phyloP scores from a whole-genome alignment of 345 rosid species.

The Eucalyptus cloeziana region DNA sequence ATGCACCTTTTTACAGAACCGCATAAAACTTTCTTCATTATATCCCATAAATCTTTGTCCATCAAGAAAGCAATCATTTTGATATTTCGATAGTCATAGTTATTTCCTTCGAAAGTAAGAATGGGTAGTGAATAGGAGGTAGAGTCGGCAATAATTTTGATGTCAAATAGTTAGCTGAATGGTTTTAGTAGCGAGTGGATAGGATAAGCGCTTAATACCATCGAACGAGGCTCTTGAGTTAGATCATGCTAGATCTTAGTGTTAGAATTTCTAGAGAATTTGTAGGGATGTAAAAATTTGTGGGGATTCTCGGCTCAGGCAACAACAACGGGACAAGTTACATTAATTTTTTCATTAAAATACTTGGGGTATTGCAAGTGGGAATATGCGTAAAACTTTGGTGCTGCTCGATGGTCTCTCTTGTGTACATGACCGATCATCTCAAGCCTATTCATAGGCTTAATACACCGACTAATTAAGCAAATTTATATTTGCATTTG shows the following conservation, averaged over 20 bases:
- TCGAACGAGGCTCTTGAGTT: neutral
- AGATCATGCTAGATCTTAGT: neutral
- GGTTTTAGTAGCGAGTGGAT: too few species aligned
- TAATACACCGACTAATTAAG: neutral
- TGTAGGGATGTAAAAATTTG: neutral
- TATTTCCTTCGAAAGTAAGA: neutral
- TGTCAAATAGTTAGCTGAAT: neutral
- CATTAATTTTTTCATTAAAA: too few species aligned
- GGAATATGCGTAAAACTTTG: neutral
- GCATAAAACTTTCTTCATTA: neutral
- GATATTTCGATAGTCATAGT: neutral
- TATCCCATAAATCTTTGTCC: neutral
- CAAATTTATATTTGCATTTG: neutral
- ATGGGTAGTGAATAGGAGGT: neutral
- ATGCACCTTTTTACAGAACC: neutral
- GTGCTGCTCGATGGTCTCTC: neutral
- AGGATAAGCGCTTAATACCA: neutral
- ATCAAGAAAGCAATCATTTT: neutral
- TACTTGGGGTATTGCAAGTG: neutral
- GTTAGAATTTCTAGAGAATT: neutral
- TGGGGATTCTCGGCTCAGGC: neutral
- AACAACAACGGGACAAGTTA: neutral
- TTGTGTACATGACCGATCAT: neutral
- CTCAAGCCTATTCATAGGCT: neutral
- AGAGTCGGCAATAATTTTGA: neutral